phyloP scores from a whole-genome alignment of 768 basidiomycete genomes.

The Clitopilus hobsonii region DNA sequence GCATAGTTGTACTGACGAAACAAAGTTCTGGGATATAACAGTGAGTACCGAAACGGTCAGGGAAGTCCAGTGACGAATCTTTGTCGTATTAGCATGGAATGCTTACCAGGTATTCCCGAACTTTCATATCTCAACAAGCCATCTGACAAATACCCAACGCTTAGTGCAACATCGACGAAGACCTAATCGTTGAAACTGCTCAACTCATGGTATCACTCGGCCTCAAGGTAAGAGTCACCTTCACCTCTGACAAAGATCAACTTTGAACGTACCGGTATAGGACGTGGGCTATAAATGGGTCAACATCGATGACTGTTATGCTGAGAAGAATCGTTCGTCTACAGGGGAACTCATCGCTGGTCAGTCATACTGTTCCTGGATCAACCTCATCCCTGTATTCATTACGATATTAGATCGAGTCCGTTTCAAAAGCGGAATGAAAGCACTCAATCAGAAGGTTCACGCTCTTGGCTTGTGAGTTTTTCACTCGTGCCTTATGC shows the following conservation, averaged over 20 bases:
- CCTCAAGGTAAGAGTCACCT: conserved; percentile 31
- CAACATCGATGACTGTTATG: conserved; percentile 66
- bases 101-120: conserved; percentile 51
- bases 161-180: conserved; percentile 57
- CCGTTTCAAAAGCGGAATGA: conserved; percentile 55
- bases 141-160: conserved; percentile 8
- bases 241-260: not conserved
- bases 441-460: conserved; percentile 47
- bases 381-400: not conserved
- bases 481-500: not conserved
- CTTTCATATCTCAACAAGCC: not conserved
- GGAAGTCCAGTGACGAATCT: not conserved
- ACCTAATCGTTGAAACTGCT: conserved; percentile 45
- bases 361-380: conserved; percentile 14
- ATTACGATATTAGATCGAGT: conserved; percentile 31
- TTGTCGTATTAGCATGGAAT: conserved; percentile 51
- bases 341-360: conserved; percentile 52
- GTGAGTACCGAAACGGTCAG: conserved; percentile 26
- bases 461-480: conserved; percentile 54
- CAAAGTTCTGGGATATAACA: conserved; percentile 60
- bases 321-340: conserved; percentile 47
- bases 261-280: conserved; percentile 20
- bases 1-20: not conserved
- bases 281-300: conserved; percentile 55
- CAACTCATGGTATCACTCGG: conserved; percentile 52